Percentiles rank a stretch among this genome's conserved stretches.
Evolutionary conservation across 345 rosid genomes (phyloP).

Genomic region (Luvunga scandens): DNA sequence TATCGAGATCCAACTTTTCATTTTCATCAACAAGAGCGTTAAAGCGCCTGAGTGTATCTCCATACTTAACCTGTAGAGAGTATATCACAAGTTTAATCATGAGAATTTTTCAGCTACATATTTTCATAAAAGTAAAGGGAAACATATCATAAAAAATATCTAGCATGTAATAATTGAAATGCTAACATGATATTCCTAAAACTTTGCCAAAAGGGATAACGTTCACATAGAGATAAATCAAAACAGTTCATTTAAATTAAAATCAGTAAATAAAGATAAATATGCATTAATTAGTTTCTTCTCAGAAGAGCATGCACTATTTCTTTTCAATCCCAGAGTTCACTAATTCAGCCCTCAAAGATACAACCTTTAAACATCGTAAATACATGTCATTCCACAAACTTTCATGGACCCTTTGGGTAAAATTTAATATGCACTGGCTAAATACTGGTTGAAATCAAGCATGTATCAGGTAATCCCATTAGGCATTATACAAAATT

Average conservation of each 20-base stretch:
- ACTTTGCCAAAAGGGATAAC: background rate
- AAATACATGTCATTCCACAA: background rate
- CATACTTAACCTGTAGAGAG: slow-evolving; percentile 62
- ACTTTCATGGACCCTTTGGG: background rate
- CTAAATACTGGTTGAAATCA: background rate
- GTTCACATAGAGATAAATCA: background rate
- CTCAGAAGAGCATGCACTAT: background rate
- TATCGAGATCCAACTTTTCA: slow-evolving; percentile 66
- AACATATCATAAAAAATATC: background rate
- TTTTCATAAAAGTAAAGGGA: background rate
- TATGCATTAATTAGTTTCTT: background rate
- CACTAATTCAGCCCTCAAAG: too few species aligned
- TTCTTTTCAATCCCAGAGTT: background rate
- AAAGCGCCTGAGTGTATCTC: slow-evolving; percentile 78
- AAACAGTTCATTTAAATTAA: background rate
- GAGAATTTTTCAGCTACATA: background rate
- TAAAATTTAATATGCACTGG: background rate
- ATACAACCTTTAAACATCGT: background rate
- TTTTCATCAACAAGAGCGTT: slow-evolving; percentile 46
- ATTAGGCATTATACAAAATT: too few species aligned
- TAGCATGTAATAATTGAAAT: background rate
- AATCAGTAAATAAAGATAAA: background rate
- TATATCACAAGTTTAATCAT: background rate
- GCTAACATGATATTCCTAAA: background rate
- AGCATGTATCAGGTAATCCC: background rate